phyloP scores from a whole-genome alignment of 2,329 filamentous ascomycete species.

The Talaromyces albobiverticillius region DNA sequence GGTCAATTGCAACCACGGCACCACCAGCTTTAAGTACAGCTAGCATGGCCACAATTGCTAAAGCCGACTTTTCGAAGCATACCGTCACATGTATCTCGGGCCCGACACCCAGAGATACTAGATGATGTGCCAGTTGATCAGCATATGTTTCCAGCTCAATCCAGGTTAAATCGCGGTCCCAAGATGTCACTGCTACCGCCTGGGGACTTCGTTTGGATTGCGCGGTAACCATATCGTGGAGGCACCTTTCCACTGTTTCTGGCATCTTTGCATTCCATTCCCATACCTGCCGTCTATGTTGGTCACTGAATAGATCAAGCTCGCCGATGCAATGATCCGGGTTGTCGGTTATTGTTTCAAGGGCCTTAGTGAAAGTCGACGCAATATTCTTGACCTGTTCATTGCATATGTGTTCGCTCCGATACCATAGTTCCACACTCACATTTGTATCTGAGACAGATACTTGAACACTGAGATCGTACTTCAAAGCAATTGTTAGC shows the following conservation, averaged over 20 bases:
- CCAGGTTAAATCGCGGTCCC: slow-evolving; percentile 30
- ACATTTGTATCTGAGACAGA: neutral
- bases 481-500: neutral
- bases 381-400: slow-evolving; percentile 1
- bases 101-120: slow-evolving; percentile 30
- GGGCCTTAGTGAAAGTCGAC: slow-evolving; percentile 1
- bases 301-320: slow-evolving; percentile 1
- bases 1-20: slow-evolving; percentile 22
- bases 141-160: slow-evolving; percentile 29
- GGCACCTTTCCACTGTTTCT: neutral
- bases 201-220: neutral
- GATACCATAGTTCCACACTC: neutral
- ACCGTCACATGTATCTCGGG: slow-evolving; percentile 23
- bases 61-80: slow-evolving; percentile 31
- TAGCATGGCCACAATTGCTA: slow-evolving; percentile 27
- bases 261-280: neutral
- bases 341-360: neutral
- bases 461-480: neutral
- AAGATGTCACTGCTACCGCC: slow-evolving; percentile 22
- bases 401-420: neutral
- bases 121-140: slow-evolving; percentile 25
- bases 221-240: slow-evolving; percentile 7
- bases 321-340: neutral
- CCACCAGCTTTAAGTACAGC: slow-evolving; percentile 29
- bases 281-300: neutral